Conservation (phyloP, 2,329 filamentous ascomycete genomes). For the Ophiostoma angusticollis region DNA sequence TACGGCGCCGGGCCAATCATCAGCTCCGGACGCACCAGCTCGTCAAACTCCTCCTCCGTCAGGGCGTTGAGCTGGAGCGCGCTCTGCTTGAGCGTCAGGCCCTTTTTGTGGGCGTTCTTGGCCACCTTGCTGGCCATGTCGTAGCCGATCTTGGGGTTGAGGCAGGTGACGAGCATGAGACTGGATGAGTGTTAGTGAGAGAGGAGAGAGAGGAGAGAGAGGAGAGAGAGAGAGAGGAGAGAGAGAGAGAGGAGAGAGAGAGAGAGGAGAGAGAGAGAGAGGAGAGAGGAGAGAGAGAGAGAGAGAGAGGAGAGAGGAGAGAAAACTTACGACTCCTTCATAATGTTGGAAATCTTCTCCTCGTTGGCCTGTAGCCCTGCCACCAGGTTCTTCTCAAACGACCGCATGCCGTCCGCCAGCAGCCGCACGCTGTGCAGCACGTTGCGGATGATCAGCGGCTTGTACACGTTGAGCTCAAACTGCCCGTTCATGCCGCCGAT, state of each 20-base stretch:
- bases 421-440: constrained; percentile 84
- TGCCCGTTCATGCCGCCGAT: constrained; percentile 95
- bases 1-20: constrained; percentile 75
- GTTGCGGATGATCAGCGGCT: constrained; percentile 92
- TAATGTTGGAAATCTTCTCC: constrained; percentile 74
- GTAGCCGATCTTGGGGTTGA: constrained; percentile 95
- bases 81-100: constrained; percentile 80
- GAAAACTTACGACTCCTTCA: constrained; percentile 76
- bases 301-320: background rate
- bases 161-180: constrained; percentile 94
- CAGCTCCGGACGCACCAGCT: constrained; percentile 79
- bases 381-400: constrained; percentile 89
- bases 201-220: background rate
- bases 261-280: background rate
- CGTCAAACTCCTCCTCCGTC: constrained; percentile 80
- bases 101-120: constrained; percentile 99
- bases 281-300: background rate
- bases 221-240: background rate
- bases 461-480: constrained; percentile 98
- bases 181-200: constrained; percentile 30
- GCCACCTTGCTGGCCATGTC: constrained; percentile 95
- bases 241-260: background rate
- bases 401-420: constrained; percentile 82
- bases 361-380: constrained; percentile 83
- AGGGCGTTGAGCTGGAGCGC: constrained; percentile 87